A percentile compares a stretch with the other conserved stretches of the same genome.
These are phyloP conservation scores for Westerdykella sp. DNA, from an alignment of 2,329 filamentous ascomycete genomes.

Conservation along the genomic window DNA sequence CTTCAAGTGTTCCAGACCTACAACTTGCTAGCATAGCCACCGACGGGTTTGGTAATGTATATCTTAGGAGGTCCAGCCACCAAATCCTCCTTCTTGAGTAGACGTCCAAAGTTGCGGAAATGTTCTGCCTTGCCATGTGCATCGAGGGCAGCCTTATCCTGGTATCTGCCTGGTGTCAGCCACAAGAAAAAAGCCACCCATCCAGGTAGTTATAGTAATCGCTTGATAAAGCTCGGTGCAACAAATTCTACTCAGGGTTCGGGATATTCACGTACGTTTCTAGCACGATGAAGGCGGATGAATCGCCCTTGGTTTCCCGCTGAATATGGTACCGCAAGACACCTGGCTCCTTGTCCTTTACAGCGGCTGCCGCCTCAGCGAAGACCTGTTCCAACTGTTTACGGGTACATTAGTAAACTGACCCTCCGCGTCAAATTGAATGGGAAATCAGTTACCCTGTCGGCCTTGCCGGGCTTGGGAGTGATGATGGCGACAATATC, in stretches of 20 bases:
- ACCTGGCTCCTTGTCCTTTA: slow-evolving; percentile 30
- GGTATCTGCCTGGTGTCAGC: slow-evolving; percentile 18
- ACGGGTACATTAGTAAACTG: background rate
- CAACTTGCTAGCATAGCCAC: slow-evolving; percentile 17
- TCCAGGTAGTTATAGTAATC: background rate
- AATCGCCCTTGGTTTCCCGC: slow-evolving; percentile 23
- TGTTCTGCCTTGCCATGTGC: slow-evolving; percentile 19
- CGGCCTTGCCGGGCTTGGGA: slow-evolving; percentile 28
- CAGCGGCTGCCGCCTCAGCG: slow-evolving; percentile 13
- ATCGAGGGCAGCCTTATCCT: slow-evolving; percentile 22
- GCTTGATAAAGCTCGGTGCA: background rate
- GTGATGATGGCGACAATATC: slow-evolving; percentile 27
- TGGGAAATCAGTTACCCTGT: slow-evolving; percentile 16
- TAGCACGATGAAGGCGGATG: slow-evolving; percentile 24
- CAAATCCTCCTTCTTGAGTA: slow-evolving; percentile 25
- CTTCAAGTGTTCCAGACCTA: background rate
- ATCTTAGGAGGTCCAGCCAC: slow-evolving; percentile 25
- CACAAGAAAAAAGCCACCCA: background rate
- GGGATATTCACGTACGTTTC: slow-evolving; percentile 22
- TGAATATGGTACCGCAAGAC: slow-evolving; percentile 30
- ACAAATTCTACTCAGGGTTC: no score
- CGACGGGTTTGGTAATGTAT: slow-evolving; percentile 24
- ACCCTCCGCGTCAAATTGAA: background rate
- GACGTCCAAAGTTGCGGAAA: slow-evolving; percentile 17
- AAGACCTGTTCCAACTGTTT: slow-evolving; percentile 29